phyloP scores from a whole-genome alignment of 495 filamentous ascomycete genomes.

The Penicillium arizonense region DNA sequence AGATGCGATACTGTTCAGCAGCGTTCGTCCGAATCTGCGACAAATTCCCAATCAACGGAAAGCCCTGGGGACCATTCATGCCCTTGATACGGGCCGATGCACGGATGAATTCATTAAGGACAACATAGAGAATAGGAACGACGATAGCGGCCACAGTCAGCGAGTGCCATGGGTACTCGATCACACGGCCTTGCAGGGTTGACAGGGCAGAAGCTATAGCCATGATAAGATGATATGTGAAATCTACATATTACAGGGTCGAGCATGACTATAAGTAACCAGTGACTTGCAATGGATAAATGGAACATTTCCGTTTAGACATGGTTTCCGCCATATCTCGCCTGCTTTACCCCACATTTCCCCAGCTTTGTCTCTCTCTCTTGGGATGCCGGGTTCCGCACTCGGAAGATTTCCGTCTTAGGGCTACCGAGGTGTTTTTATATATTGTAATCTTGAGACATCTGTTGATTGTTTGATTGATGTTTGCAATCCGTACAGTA shows the following conservation, averaged over 20 bases:
- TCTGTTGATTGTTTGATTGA: too few species aligned
- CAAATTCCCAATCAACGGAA: conserved; percentile 64
- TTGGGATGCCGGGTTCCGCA: not conserved
- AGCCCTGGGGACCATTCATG: conserved; percentile 53
- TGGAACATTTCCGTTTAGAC: conserved; percentile 22
- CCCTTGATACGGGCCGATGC: conserved; percentile 46
- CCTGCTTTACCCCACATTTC: conserved; percentile 13
- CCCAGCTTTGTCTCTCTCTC: not conserved
- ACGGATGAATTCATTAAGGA: conserved; percentile 54
- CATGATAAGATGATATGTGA: conserved; percentile 19
- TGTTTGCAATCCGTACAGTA: too few species aligned
- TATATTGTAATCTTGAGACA: too few species aligned
- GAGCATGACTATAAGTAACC: not conserved
- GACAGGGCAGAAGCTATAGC: conserved; percentile 28
- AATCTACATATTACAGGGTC: not conserved
- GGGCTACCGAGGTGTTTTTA: not conserved
- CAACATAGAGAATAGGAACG: conserved; percentile 42
- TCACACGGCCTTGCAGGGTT: conserved; percentile 18
- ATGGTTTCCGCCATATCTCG: not conserved
- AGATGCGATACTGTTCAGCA: conserved; percentile 58
- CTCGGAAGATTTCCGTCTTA: conserved; percentile 17
- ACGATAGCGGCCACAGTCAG: conserved; percentile 24
- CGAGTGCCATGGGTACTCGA: conserved; percentile 28
- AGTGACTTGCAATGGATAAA: not conserved
- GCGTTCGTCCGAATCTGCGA: conserved; percentile 58